Evolutionary conservation across 1,139 yeast species (phyloP), one percentile per base, ranked within the genome.

Genomic region (Blastobotrys serpentis): DNA sequence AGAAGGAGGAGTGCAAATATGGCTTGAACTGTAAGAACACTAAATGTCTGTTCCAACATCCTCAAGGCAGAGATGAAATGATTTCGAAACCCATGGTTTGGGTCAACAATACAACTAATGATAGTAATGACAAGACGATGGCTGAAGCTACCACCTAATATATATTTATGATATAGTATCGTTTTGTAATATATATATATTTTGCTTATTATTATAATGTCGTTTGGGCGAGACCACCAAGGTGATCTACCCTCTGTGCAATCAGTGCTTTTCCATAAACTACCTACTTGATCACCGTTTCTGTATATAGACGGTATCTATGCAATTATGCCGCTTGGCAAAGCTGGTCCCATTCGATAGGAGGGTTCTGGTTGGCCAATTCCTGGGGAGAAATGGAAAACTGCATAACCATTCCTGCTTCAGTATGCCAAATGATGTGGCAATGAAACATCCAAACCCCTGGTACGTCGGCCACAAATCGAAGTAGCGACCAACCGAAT

Each of bases 381-480:
- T 51, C 36, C 2, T 51, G 51, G 1, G 66, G 66, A 25, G 47
- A 34, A 1, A 56, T 45, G 10, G 52, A 47, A 42, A 61, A 53
- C 33, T 59, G 57, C 56, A 63, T 56, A 26, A 53, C 45, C 67
- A 65, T 62, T 4, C 69, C 69, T 2, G 65, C 60, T 8, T 75
- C 80, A 58, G 84, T 79, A 64, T 85, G 94, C 92, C 92, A 85
- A 53, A 84, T 86, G 39, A 84, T 82, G 57, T 85, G 94, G 26
- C 51, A 86, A 62, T 86, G 95, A 71, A 86, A 78, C 39, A 82
- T 73, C 92, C 94, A 86, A 22, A 81, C 77, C 8, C 95, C 94
- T 2, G 90, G 88, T 58, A 82, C 81, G 57, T 82, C 79, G 19
- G 87, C 80, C 49, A 72, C 73, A 59, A 85, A 78, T 53, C 94